Evolutionary conservation across 495 filamentous ascomycete species (phyloP).

Genomic region (Lophium mytilinum): DNA sequence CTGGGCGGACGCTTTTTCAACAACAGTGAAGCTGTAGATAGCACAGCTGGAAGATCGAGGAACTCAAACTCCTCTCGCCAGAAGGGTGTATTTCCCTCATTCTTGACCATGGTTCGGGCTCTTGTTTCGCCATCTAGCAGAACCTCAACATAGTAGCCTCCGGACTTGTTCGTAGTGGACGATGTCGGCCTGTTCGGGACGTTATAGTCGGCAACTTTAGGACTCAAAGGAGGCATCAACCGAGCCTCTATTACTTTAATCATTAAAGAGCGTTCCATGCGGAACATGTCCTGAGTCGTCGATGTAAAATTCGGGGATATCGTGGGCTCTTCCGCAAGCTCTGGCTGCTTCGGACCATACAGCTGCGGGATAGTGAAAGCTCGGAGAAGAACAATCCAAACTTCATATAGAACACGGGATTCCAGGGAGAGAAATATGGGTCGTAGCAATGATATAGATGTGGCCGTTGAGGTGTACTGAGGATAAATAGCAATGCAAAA

Average conservation of each 20-base stretch:
- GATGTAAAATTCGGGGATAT: constrained; percentile 24
- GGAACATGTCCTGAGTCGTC: constrained; percentile 50
- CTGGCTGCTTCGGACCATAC: constrained; percentile 53
- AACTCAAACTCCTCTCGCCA: constrained; percentile 94
- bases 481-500: constrained; percentile 90
- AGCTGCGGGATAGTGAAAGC: constrained; percentile 93
- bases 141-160: constrained; percentile 77
- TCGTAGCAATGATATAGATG: constrained; percentile 53
- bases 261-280: constrained; percentile 54
- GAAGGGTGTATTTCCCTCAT: constrained; percentile 75
- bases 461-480: constrained; percentile 64
- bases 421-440: constrained; percentile 84
- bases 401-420: constrained; percentile 81
- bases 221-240: constrained; percentile 34
- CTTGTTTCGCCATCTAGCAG: constrained; percentile 83
- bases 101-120: constrained; percentile 74
- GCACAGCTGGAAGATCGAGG: constrained; percentile 67
- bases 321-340: constrained; percentile 28
- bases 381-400: constrained; percentile 89
- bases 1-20: constrained; percentile 60
- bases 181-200: constrained; percentile 11
- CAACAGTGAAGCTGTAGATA: constrained; percentile 73
- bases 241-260: constrained; percentile 56
- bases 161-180: not conserved
- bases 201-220: constrained; percentile 14